Evolutionary conservation across 768 basidiomycete genomes (phyloP).

Genomic region (Suillus subalutaceus): DNA sequence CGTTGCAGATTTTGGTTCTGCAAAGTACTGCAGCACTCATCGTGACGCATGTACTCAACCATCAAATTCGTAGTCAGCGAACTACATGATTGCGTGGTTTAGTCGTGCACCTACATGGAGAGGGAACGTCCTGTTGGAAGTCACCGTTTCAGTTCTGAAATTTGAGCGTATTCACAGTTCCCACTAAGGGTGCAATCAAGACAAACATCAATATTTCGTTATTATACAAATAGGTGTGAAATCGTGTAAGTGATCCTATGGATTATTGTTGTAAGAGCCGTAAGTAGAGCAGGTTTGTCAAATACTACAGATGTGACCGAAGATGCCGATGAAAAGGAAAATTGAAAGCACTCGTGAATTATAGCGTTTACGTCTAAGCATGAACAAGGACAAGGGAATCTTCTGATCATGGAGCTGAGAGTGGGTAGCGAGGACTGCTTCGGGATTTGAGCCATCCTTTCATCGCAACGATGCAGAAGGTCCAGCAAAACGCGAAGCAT

Average conservation of each 20-base stretch:
- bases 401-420: slow-evolving; percentile 12
- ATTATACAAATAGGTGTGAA: neutral
- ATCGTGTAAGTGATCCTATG: neutral
- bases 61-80: neutral
- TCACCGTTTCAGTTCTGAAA: neutral
- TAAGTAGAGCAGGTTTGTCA: neutral
- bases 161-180: neutral
- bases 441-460: slow-evolving; percentile 78
- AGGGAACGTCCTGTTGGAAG: neutral
- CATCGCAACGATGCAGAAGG: slow-evolving; percentile 69
- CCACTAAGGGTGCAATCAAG: neutral
- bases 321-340: neutral
- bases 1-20: neutral
- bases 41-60: neutral
- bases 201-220: neutral
- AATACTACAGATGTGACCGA: slow-evolving; percentile 2
- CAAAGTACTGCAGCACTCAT: neutral
- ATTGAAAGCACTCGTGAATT: neutral
- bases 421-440: slow-evolving; percentile 27
- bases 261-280: neutral
- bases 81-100: neutral
- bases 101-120: neutral
- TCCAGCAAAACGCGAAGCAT: slow-evolving; percentile 87
- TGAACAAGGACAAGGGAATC: neutral
- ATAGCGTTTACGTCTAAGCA: neutral